Evolutionary conservation across 441 rosid species (phyloP), one percentile per base, ranked within the genome.

Genomic region (Daphne laureola): DNA sequence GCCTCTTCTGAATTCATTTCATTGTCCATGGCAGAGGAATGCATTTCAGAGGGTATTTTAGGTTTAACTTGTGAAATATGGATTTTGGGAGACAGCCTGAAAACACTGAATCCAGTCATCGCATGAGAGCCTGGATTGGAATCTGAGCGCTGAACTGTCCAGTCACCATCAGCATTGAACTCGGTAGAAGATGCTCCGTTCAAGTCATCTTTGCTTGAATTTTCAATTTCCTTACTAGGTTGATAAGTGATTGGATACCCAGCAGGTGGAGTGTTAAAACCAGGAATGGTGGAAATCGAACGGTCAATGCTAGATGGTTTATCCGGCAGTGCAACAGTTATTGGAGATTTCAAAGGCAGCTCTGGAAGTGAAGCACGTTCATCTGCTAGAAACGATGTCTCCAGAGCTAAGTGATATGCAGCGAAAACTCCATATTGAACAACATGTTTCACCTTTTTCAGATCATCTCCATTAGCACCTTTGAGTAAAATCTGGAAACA

Each of bases 321-420:
- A 70, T 74, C 82, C 14, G 89, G 93, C 61, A 85, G 68, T 18
- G 82, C 93, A 67, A 85, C 84, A 4, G 85, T 82, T 60, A 85
- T 76, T 26, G 85, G 89, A 62, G 85, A 76, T 63, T 68, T 75
- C 48, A 85, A 67, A 60, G 83, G 87, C 64, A 78, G 79, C 58
- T 85, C 87, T 17, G 85, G 90, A 64, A 82, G 79, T 13, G 87
- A 74, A 66, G 93, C 93, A 57, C 93, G 79, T 76, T 85, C 93
- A 73, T 85, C 93, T 43, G 90, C 93, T 51, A 82, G 73, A 65
- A 82, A 85, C 8, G 89, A 85, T 40, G 90, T 85, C 78, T 85
- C 93, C 46, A 82, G 67, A 69, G 85, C 93, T 69, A 85, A 71
- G 68, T 85, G 93, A 68, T 85, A 85, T 57, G 93, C 93, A 51